Evolutionary conservation across 2,329 filamentous ascomycete genomes (phyloP).

Genomic region (Trichoderma sp.): DNA sequence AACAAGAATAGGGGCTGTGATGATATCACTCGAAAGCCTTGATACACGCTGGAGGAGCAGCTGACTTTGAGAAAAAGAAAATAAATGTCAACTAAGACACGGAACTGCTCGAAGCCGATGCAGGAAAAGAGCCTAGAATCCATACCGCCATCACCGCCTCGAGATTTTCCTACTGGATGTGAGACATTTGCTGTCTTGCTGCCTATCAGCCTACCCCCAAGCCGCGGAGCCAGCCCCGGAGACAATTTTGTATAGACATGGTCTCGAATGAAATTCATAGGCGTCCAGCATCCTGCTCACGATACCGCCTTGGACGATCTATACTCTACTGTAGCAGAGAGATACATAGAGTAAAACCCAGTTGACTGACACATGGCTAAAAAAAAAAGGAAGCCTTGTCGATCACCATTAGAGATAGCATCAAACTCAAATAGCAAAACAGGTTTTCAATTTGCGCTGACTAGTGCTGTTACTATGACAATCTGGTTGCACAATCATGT

Average conservation of each 20-base stretch:
- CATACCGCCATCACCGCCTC: not conserved
- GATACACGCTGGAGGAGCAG: not conserved
- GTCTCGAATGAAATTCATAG: not conserved
- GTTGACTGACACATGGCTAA: not conserved
- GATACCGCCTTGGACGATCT: not conserved
- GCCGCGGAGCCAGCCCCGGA: not conserved
- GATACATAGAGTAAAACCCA: not conserved
- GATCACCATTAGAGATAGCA: not conserved
- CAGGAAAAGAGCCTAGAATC: not conserved
- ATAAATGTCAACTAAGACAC: not conserved
- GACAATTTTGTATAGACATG: not conserved
- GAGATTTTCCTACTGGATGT: not conserved
- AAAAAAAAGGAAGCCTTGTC: not conserved
- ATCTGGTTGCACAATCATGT: not conserved
- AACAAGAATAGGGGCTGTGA: not conserved
- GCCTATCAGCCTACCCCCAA: not conserved
- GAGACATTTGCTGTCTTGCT: not conserved
- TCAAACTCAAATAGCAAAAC: not conserved
- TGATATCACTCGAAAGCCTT: not conserved
- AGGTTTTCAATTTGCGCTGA: not conserved
- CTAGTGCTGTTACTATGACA: not conserved
- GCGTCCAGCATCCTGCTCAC: not conserved
- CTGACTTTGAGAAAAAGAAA: not conserved
- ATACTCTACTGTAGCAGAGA: not conserved
- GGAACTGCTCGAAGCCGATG: not conserved